Conservation (phyloP, 2,329 filamentous ascomycete genomes). For the Monosporascus sp. region DNA sequence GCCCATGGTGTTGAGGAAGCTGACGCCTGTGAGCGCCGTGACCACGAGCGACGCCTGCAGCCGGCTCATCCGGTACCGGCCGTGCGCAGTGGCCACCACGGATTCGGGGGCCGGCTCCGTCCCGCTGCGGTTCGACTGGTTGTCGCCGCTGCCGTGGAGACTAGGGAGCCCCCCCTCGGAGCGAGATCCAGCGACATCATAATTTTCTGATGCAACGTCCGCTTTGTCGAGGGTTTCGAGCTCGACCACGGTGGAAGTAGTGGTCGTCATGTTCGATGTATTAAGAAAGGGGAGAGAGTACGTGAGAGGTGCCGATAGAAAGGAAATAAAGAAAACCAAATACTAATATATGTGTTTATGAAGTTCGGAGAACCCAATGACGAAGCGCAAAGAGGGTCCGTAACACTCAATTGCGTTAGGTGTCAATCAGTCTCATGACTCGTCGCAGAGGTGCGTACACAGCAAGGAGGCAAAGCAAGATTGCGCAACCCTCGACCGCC, state of each 20-base stretch:
- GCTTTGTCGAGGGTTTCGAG: not conserved
- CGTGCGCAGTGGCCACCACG: not conserved
- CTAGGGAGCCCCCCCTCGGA: not conserved
- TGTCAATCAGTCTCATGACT: too few species aligned
- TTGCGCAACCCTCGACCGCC: too few species aligned
- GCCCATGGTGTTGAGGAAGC: conserved; percentile 13
- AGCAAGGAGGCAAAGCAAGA: too few species aligned
- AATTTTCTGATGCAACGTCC: not conserved
- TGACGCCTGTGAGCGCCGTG: conserved; percentile 2
- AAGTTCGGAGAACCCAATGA: too few species aligned
- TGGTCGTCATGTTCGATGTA: too few species aligned
- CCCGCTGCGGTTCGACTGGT: not conserved
- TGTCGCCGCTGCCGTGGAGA: not conserved
- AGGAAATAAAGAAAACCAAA: too few species aligned
- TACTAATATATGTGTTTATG: too few species aligned
- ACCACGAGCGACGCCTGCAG: not conserved
- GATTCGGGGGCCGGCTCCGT: not conserved
- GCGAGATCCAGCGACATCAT: not conserved
- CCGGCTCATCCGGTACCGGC: not conserved
- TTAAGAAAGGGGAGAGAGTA: too few species aligned
- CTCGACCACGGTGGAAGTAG: not conserved
- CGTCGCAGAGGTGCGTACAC: too few species aligned
- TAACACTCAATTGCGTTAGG: too few species aligned
- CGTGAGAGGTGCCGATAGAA: too few species aligned
- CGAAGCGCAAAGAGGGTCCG: too few species aligned